Conservation (phyloP, 768 basidiomycete species). For the Dictyophora rubrovolvata region DNA sequence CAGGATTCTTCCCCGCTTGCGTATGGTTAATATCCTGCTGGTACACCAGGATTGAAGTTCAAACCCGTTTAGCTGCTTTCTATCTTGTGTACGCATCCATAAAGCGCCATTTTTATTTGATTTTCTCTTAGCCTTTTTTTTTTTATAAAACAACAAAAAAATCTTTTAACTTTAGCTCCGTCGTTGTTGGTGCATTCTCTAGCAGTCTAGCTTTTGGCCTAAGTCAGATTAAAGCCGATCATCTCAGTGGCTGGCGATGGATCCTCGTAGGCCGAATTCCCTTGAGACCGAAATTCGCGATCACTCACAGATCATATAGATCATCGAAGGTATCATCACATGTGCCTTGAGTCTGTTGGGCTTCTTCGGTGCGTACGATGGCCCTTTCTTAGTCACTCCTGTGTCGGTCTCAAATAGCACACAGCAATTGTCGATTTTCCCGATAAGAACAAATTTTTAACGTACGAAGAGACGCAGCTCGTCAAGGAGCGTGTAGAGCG, state of each 20-base stretch:
- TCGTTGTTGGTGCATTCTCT: constrained; percentile 10
- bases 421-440: constrained; percentile 22
- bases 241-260: constrained; percentile 21
- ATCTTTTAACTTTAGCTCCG: constrained; percentile 7
- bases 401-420: neutral
- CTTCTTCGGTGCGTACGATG: constrained; percentile 9
- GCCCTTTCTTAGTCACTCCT: neutral
- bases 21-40: constrained; percentile 15
- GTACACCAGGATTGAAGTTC: constrained; percentile 22
- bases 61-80: constrained; percentile 18
- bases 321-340: constrained; percentile 14
- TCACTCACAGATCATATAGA: constrained; percentile 6
- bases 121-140: constrained; percentile 2
- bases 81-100: constrained; percentile 20
- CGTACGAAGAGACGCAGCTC: constrained; percentile 15
- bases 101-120: constrained; percentile 13
- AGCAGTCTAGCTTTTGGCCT: constrained; percentile 12
- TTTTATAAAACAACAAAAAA: too few species aligned
- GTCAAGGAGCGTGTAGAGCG: constrained; percentile 16
- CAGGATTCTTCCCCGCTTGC: constrained; percentile 21
- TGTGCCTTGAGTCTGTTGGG: constrained; percentile 13
- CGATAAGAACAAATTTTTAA: constrained; percentile 21
- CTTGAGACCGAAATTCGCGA: constrained; percentile 10
- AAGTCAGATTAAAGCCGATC: constrained; percentile 7
- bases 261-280: constrained; percentile 18